These are phyloP conservation scores for Fraxinus anomala DNA, from an alignment of 257 asterid species.

Conservation along the genomic window DNA sequence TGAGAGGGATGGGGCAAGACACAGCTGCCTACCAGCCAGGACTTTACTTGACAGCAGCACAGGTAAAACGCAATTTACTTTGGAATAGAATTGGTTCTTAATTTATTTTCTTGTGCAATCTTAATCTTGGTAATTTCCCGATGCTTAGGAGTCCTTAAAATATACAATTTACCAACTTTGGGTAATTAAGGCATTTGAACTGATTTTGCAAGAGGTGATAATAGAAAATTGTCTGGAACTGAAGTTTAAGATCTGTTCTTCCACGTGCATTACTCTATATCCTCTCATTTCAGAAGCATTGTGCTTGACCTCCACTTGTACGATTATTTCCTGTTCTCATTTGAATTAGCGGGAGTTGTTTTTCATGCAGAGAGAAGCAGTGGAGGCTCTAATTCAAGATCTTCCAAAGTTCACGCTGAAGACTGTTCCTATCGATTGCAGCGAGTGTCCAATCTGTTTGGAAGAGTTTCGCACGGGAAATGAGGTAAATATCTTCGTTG, in stretches of 20 bases:
- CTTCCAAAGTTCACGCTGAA: slow-evolving; percentile 86
- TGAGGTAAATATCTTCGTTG: slow-evolving; percentile 51
- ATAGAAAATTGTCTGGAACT: background rate
- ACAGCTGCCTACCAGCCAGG: slow-evolving; percentile 89
- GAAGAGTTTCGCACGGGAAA: slow-evolving; percentile 89
- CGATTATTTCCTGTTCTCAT: slow-evolving; percentile 26
- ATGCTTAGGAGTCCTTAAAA: background rate
- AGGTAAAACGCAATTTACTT: slow-evolving; percentile 47
- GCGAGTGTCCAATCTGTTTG: slow-evolving; percentile 93
- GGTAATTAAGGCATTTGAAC: background rate
- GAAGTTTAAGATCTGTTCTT: background rate
- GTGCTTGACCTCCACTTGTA: slow-evolving; percentile 21
- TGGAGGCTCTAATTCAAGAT: slow-evolving; percentile 94
- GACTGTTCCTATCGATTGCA: slow-evolving; percentile 94
- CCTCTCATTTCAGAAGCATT: slow-evolving; percentile 9
- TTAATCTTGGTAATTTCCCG: background rate
- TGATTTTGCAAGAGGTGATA: background rate
- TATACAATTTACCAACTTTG: background rate
- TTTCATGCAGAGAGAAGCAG: slow-evolving; percentile 82
- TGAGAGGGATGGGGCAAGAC: slow-evolving; percentile 97
- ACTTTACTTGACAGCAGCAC: slow-evolving; percentile 83
- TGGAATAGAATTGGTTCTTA: background rate
- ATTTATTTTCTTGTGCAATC: background rate
- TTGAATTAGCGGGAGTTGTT: background rate
- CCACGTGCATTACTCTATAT: background rate